phyloP scores from a whole-genome alignment of 176 grass and related monocot species.

The Chloris gayana region DNA sequence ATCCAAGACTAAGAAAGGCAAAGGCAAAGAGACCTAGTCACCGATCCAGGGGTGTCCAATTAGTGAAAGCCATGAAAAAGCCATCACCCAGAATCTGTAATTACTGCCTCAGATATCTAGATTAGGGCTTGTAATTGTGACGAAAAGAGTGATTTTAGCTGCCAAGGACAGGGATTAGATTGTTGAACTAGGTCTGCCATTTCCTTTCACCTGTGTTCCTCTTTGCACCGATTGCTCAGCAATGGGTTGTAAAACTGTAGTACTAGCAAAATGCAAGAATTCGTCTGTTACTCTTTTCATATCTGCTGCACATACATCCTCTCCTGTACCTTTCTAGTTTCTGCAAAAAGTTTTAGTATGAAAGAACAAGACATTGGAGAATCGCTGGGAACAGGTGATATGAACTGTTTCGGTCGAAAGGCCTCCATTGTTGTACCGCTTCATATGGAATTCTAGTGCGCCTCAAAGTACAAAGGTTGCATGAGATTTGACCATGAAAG shows the following conservation, averaged over 20 bases:
- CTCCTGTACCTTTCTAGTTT: slow-evolving; percentile 3
- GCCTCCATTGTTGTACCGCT: background rate
- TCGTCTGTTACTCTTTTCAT: slow-evolving; percentile 14
- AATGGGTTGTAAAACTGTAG: slow-evolving; percentile 41
- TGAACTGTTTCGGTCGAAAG: background rate
- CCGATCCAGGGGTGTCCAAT: background rate
- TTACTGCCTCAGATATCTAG: slow-evolving; percentile 25
- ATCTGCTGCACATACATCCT: background rate
- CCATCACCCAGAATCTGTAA: slow-evolving; percentile 55
- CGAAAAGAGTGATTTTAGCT: slow-evolving; percentile 6
- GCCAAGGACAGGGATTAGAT: background rate
- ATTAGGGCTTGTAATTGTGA: slow-evolving; percentile 1
- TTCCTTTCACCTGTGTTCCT: slow-evolving; percentile 68
- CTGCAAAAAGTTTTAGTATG: background rate
- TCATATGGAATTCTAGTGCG: background rate
- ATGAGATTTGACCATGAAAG: slow-evolving; percentile 35
- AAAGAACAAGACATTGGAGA: background rate
- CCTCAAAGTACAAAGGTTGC: slow-evolving; percentile 22
- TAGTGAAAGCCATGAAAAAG: slow-evolving; percentile 19
- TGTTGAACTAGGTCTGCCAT: slow-evolving; percentile 31
- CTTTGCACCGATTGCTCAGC: slow-evolving; percentile 46
- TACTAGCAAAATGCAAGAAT: slow-evolving; percentile 8
- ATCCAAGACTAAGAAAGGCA: slow-evolving; percentile 69
- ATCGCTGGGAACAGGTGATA: background rate
- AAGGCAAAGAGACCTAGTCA: slow-evolving; percentile 48